Conservation (phyloP, 768 basidiomycete species). For the Hypholoma fasciculare region DNA sequence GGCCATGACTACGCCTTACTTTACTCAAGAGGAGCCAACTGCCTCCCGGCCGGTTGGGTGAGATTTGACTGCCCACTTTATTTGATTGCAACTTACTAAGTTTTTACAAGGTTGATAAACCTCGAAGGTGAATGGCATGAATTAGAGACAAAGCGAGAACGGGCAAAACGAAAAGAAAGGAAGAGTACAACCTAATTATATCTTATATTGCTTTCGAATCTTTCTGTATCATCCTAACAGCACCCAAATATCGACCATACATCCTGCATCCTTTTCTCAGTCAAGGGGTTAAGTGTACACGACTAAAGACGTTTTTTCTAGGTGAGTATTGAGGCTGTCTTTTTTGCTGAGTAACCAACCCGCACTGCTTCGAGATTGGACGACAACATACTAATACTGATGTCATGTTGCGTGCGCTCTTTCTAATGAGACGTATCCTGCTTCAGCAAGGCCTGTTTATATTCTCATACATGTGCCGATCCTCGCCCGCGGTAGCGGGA, state of each 20-base stretch:
- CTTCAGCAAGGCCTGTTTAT: no score
- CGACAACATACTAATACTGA: no score
- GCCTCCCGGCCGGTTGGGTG: constrained; percentile 80
- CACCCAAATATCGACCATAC: neutral
- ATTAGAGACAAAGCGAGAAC: constrained; percentile 90
- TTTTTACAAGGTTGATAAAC: constrained; percentile 58
- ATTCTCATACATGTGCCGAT: no score
- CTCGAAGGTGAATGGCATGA: constrained; percentile 98
- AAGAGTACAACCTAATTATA: constrained; percentile 18
- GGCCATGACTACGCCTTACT: constrained; percentile 84
- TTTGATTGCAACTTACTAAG: neutral
- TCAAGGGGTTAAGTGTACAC: neutral
- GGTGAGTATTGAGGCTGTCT: no score
- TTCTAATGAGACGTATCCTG: no score
- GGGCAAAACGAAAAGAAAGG: constrained; percentile 76
- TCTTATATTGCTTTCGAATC: constrained; percentile 6
- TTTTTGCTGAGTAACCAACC: no score
- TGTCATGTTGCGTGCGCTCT: no score
- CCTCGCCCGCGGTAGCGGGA: no score
- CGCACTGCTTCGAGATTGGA: no score
- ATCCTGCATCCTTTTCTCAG: neutral
- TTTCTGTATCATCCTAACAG: neutral
- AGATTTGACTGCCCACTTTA: constrained; percentile 28
- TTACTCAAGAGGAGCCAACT: constrained; percentile 73
- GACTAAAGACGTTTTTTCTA: no score